A percentile compares a stretch with the other conserved stretches of the same genome.
phyloP scores from a whole-genome alignment of 2,329 filamentous ascomycete species.

The Monosporascus sp. region DNA sequence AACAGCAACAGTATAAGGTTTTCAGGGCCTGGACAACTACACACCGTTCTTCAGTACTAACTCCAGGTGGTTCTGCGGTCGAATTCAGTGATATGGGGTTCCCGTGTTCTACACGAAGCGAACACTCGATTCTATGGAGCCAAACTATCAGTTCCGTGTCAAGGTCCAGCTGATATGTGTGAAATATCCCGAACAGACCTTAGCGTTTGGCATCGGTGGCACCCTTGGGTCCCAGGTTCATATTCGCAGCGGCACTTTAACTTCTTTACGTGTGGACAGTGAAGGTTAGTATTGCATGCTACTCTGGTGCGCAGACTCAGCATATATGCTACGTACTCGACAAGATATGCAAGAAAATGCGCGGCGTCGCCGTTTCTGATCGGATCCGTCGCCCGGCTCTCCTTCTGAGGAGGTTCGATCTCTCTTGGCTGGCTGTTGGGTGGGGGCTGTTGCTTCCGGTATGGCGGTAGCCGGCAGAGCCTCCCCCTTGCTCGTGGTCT shows the following conservation, averaged over 20 bases:
- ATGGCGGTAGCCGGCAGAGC: background rate
- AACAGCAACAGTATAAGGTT: too few relatives aligned
- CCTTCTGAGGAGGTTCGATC: constrained; percentile 8
- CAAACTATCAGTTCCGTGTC: constrained; percentile 2
- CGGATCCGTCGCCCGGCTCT: constrained; percentile 2
- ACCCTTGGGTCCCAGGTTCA: constrained; percentile 20
- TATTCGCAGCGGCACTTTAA: constrained; percentile 26
- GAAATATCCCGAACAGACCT: constrained; percentile 14
- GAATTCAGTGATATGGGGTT: constrained; percentile 2
- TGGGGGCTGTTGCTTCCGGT: constrained; percentile 1
- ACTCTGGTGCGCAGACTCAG: too few relatives aligned
- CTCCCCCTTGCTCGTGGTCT: background rate
- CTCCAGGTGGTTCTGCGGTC: constrained; percentile 1
- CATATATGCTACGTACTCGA: constrained; percentile 1
- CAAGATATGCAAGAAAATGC: constrained; percentile 26
- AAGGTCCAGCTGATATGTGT: background rate
- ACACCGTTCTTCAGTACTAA: constrained; percentile 23
- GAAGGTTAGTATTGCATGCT: background rate
- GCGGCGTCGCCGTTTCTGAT: constrained; percentile 20
- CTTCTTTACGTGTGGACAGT: constrained; percentile 6
- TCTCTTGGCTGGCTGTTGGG: constrained; percentile 9
- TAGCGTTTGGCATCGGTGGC: constrained; percentile 25
- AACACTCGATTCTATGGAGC: constrained; percentile 21
- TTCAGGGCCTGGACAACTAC: background rate
- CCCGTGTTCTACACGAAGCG: constrained; percentile 16